Evolutionary conservation across 352 stramenopile species (phyloP), one percentile per base, ranked within the genome.

Genomic region (Blastocystis sp.): DNA sequence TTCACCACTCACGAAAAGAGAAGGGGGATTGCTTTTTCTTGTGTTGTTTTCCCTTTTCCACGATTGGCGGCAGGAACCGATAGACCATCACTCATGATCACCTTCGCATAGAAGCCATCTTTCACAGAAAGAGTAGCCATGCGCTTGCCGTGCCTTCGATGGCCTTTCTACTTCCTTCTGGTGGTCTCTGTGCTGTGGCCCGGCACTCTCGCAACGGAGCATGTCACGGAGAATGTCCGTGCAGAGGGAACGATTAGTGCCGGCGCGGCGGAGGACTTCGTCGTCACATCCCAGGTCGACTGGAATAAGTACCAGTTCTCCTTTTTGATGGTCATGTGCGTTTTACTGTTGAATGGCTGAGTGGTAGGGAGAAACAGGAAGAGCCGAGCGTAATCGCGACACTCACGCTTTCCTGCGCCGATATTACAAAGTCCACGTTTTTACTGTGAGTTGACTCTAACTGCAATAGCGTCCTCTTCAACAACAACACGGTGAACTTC

Each of bases 241-340:
- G 74, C 66, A 0, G 61, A 68, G 19, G 60, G 74, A 21, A 38
- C 6, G 21, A 28, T 84, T 38, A 38, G 3, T 10, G 7, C 17
- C 19, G 34, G 74, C n/a, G 1, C 38, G 38, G n/a, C 21, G 21
- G 45, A 70, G 38, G 9, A 21, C 9, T 84, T 59, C 61, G 38
- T 70, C 28, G 3, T 84, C 21, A 69, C 74, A 2, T 59, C 74
- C 10, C 28, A 59, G 40, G 45, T 69, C n/a, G 74, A 84, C 66
- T 84, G 74, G 74, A 34, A 57, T 4, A 69, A 84, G 52, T 84
- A 84, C 38, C 21, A 48, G 74, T 84, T 84, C 43, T 48, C 52
- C 34, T 54, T 52, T 59, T 69, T 40, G 28, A 21, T 84, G 2
- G 28, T 59, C 6, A n/a, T 45, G 74, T 84, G 57, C 48, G 0